These are phyloP conservation scores for Sporothrix variecibatus DNA, from an alignment of 2,329 filamentous ascomycete species.

Conservation along the genomic window DNA sequence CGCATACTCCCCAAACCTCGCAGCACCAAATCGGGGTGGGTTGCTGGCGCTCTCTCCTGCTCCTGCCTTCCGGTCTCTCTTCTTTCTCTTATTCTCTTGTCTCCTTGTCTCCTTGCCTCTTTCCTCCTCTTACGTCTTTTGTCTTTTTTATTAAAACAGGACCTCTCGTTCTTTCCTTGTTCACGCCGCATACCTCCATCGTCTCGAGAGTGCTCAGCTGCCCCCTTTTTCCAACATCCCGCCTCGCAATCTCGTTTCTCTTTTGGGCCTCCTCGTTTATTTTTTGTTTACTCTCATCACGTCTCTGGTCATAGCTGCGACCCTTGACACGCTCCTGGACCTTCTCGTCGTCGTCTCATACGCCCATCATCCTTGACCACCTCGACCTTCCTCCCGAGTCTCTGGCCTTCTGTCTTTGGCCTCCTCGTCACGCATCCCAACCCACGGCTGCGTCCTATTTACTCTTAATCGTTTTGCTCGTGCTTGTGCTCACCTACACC, in stretches of 20 bases:
- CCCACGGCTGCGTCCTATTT: not conserved
- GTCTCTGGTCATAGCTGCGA: constrained; percentile 15
- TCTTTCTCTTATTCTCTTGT: not conserved
- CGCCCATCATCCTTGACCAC: not conserved
- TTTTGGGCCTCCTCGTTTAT: constrained; percentile 17
- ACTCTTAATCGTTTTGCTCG: not conserved
- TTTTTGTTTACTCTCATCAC: constrained; percentile 8
- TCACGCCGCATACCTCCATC: constrained; percentile 26
- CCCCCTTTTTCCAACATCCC: constrained; percentile 17
- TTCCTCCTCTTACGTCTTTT: not conserved
- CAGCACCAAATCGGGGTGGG: constrained; percentile 20
- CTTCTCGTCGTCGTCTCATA: not conserved
- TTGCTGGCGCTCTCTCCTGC: constrained; percentile 13
- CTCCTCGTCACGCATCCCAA: constrained; percentile 7
- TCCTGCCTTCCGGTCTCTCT: constrained; percentile 6
- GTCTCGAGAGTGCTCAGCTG: constrained; percentile 28
- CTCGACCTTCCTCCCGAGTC: not conserved
- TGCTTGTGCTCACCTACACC: constrained; percentile 5
- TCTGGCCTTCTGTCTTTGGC: not conserved
- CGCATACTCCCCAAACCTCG: constrained; percentile 20
- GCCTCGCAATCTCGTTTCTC: constrained; percentile 17
- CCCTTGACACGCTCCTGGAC: not conserved
- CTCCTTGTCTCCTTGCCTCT: not conserved
- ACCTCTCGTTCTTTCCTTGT: constrained; percentile 26
- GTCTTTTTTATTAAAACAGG: constrained; percentile 28